Evolutionary conservation across 2,329 filamentous ascomycete genomes (phyloP).

Genomic region (Paecilomyces dactylethromorphus): DNA sequence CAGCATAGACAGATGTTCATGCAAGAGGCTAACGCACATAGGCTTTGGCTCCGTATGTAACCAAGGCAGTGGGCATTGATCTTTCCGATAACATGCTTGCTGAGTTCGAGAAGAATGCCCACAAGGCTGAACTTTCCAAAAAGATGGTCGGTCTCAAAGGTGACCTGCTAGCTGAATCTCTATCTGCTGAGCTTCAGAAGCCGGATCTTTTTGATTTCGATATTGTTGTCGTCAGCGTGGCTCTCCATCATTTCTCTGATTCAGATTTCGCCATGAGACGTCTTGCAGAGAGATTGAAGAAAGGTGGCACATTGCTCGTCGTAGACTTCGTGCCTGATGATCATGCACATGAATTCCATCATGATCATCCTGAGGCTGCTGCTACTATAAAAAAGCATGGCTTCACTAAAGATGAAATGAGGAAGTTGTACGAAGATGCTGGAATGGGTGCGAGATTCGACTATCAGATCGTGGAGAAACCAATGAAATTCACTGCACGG

Average conservation of each 20-base stretch:
- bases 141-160: slow-evolving; percentile 54
- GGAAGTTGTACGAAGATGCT: slow-evolving; percentile 56
- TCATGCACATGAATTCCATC: slow-evolving; percentile 10
- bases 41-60: slow-evolving; percentile 57
- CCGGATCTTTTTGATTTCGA: slow-evolving; percentile 65
- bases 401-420: slow-evolving; percentile 56
- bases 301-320: slow-evolving; percentile 61
- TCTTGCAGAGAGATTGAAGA: slow-evolving; percentile 56
- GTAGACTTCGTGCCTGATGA: slow-evolving; percentile 60
- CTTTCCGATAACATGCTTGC: slow-evolving; percentile 64
- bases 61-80: slow-evolving; percentile 62
- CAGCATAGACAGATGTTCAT: not conserved
- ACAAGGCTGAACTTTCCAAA: slow-evolving; percentile 42
- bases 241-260: slow-evolving; percentile 63
- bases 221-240: slow-evolving; percentile 55
- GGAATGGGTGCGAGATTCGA: slow-evolving; percentile 54
- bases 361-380: slow-evolving; percentile 26
- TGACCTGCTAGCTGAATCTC: slow-evolving; percentile 48
- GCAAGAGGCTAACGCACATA: slow-evolving; percentile 19
- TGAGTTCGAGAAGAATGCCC: slow-evolving; percentile 57
- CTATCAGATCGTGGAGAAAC: slow-evolving; percentile 48
- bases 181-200: slow-evolving; percentile 51
- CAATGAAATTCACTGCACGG: slow-evolving; percentile 37
- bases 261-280: slow-evolving; percentile 53
- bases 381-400: slow-evolving; percentile 60